Conservation (phyloP, 208 protist species). For the Phytomonas serpens region DNA sequence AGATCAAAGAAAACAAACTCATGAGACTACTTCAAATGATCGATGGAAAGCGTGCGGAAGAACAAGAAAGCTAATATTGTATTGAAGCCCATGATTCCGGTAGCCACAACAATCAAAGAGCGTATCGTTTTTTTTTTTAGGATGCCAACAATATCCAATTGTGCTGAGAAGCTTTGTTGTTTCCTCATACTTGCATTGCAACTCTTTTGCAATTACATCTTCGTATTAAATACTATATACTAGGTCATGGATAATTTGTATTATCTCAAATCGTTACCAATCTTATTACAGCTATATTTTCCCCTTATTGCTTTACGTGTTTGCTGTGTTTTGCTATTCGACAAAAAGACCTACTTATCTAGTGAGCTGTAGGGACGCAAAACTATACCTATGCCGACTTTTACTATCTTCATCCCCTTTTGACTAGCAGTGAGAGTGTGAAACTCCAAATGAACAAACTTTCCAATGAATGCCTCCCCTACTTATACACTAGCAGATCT, state of each 20-base stretch:
- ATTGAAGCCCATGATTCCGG: not conserved
- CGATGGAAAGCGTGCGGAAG: conserved; percentile 32
- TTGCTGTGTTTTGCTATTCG: not conserved
- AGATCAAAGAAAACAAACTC: conserved; percentile 33
- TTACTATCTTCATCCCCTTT: conserved; percentile 7
- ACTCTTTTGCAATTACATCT: not conserved
- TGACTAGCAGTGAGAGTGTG: not conserved
- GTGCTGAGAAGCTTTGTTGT: not conserved
- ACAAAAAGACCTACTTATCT: not conserved
- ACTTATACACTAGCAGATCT: not conserved
- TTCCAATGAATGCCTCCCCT: conserved; percentile 8
- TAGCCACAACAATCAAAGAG: not conserved
- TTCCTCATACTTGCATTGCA: not conserved
- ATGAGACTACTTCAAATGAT: conserved; percentile 44
- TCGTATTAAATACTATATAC: not conserved
- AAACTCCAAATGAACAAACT: not conserved
- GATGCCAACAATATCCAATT: not conserved
- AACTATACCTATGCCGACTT: not conserved
- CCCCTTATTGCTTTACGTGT: not conserved
- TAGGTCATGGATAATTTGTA: not conserved
- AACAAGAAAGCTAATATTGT: not conserved
- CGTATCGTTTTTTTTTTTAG: not conserved
- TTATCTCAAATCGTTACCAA: not conserved
- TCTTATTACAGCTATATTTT: not conserved
- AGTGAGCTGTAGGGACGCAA: not conserved